phyloP scores from a whole-genome alignment of 2,329 filamentous ascomycete genomes.

The Fusarium multiceps region DNA sequence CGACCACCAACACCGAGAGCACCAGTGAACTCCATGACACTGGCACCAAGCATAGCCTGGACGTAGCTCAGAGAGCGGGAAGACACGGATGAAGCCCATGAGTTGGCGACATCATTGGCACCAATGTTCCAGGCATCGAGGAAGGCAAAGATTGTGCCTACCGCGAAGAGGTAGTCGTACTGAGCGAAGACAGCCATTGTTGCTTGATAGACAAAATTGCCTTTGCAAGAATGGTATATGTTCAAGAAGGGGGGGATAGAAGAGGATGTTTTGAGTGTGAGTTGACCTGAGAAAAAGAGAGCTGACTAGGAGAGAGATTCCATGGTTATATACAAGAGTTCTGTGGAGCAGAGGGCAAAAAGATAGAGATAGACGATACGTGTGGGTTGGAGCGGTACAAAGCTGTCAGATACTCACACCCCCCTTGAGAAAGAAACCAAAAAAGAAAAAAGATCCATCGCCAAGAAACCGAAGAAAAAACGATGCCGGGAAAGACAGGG shows the following conservation, averaged over 20 bases:
- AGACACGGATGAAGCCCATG: slow-evolving; percentile 79
- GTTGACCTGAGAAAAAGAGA: not conserved
- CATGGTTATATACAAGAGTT: slow-evolving; percentile 23
- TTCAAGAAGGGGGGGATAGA: not conserved
- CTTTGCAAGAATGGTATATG: slow-evolving; percentile 1
- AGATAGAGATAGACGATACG: slow-evolving; percentile 1
- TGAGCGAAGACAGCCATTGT: slow-evolving; percentile 54
- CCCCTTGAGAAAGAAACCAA: not conserved
- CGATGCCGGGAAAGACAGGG: slow-evolving; percentile 13
- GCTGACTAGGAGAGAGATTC: slow-evolving; percentile 1
- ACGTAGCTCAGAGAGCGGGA: slow-evolving; percentile 72
- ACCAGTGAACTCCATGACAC: slow-evolving; percentile 71
- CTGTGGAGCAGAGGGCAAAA: slow-evolving; percentile 3
- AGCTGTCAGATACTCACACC: slow-evolving; percentile 18
- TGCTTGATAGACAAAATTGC: slow-evolving; percentile 10
- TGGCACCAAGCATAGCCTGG: slow-evolving; percentile 69
- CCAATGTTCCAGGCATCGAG: slow-evolving; percentile 76
- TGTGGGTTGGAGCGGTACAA: not conserved
- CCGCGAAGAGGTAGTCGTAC: slow-evolving; percentile 72
- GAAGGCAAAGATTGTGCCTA: slow-evolving; percentile 73
- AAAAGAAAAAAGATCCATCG: slow-evolving; percentile 14
- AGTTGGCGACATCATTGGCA: slow-evolving; percentile 77
- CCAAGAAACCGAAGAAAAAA: slow-evolving; percentile 24
- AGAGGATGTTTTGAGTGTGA: not conserved
- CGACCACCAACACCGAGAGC: slow-evolving; percentile 69